Evolutionary conservation across 2,329 filamentous ascomycete species (phyloP).

Genomic region (Cyclaneusma minus): DNA sequence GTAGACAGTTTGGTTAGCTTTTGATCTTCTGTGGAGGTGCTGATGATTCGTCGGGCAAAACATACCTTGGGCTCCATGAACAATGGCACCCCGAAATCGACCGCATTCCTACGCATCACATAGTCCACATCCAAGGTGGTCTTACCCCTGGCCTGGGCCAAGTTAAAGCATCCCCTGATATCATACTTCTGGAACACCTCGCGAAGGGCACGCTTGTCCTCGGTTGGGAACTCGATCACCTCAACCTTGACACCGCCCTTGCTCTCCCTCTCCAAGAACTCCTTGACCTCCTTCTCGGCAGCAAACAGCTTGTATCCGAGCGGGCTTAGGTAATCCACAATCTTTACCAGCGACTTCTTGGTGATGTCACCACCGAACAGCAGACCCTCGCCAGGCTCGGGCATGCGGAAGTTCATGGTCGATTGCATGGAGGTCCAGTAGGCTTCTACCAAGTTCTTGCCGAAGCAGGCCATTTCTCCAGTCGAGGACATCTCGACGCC

Average conservation of each 20-base stretch:
- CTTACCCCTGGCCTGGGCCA: slow-evolving; percentile 71
- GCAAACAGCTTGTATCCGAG: slow-evolving; percentile 92
- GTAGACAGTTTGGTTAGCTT: slow-evolving; percentile 16
- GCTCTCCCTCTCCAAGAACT: slow-evolving; percentile 57
- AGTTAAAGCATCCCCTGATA: slow-evolving; percentile 90
- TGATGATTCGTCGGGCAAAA: neutral
- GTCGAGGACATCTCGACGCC: slow-evolving; percentile 96
- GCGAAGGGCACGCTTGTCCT: slow-evolving; percentile 86
- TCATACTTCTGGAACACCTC: slow-evolving; percentile 96
- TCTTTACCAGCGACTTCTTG: slow-evolving; percentile 55
- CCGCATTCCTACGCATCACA: slow-evolving; percentile 94
- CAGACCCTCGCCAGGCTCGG: slow-evolving; percentile 85
- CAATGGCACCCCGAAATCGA: slow-evolving; percentile 92
- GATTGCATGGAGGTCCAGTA: slow-evolving; percentile 96
- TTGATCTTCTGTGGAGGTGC: slow-evolving; percentile 1
- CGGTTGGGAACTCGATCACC: slow-evolving; percentile 91
- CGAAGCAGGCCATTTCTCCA: slow-evolving; percentile 97
- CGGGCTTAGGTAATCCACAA: slow-evolving; percentile 76
- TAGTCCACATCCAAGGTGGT: slow-evolving; percentile 87
- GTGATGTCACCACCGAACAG: slow-evolving; percentile 77
- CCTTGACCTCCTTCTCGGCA: slow-evolving; percentile 66
- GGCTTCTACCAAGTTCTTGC: slow-evolving; percentile 85
- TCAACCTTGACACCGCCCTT: slow-evolving; percentile 60
- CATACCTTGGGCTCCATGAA: slow-evolving; percentile 97
- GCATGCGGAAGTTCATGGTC: slow-evolving; percentile 98